phyloP scores from a whole-genome alignment of 352 stramenopile genomes.

The Globisporangium mamillatum region DNA sequence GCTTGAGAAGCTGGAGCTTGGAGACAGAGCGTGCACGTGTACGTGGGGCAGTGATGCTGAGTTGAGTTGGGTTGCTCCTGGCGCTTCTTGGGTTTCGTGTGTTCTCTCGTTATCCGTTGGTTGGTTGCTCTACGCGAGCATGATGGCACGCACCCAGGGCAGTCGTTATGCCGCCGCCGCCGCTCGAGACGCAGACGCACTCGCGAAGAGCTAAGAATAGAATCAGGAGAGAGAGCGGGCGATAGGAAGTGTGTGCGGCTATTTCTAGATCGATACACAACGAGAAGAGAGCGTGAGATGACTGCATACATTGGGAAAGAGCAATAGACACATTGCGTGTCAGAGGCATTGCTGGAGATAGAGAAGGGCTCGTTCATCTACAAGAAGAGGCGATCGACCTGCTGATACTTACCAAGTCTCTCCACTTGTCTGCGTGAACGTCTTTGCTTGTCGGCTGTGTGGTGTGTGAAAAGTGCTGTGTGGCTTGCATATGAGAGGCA shows the following conservation, averaged over 20 bases:
- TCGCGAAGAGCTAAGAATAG: neutral
- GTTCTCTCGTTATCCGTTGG: neutral
- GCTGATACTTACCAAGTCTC: neutral
- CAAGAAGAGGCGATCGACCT: neutral
- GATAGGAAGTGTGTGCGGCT: neutral
- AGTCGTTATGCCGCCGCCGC: neutral
- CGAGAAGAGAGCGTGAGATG: neutral
- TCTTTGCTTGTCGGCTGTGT: neutral
- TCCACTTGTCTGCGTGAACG: neutral
- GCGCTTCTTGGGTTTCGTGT: constrained; percentile 8
- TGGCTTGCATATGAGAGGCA: constrained; percentile 4
- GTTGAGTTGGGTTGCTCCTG: neutral
- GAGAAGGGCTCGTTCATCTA: neutral
- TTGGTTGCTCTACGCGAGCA: neutral
- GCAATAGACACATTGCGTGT: neutral
- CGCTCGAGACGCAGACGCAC: neutral
- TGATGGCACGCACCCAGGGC: neutral
- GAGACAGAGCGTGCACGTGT: neutral
- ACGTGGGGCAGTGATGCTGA: neutral
- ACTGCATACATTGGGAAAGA: neutral
- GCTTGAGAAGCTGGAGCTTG: neutral
- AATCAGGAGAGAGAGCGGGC: neutral
- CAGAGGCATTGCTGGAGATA: neutral
- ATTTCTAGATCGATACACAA: neutral
- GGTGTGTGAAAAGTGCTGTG: neutral